Base-by-base conservation (phyloP, 768 basidiomycete species). In the Auricularia sp. region DNA sequence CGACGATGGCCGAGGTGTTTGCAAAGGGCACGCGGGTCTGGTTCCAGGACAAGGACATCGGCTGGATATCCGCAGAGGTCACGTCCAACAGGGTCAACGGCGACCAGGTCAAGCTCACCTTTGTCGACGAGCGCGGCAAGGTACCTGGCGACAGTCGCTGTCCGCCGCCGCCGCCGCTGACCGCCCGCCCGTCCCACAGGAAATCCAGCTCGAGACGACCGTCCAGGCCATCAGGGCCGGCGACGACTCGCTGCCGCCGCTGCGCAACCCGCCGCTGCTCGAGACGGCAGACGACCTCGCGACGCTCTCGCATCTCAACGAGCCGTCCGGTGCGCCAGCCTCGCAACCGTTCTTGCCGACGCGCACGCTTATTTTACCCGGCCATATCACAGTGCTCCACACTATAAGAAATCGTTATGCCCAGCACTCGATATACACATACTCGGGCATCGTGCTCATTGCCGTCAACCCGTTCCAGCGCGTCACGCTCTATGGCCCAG, bases 381-480 rank as follows among this genome's bases (percentile, higher is more conserved):
- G 34, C 34, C 18, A 53, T 62, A 11, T 29, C 39, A 3, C 69
- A 96, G 96, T 99, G 36, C 82, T 99, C 34, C 95, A 99, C 73
- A 96, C 96, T 56, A 98, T 99, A 70, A 87, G 90, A 43, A 95
- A 95, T 75, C 90, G 96, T 70, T 99, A 99, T 78, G 91, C 88
- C 39, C 90, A 94, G 69, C 96, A 96, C 75, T 92, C 91, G 73
- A 98, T 98, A 70, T 99, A 98, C 73, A 98, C 97, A 36, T 99
- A 98, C 78, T 95, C 92, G 67, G 97, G 97, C 70, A 99, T 98
- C 69, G 96, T 98, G 66, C 85, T 99, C 68, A 97, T 99, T 73
- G 97, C 97, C 63, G 87, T 99, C 78, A 99, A 99, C 77, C 97
- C 97, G 59, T 99, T 99, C 77, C 91, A 95, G 77, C 91, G 94